Conservation (phyloP, 306 rosid species). For the Acacia crassicarpa region DNA sequence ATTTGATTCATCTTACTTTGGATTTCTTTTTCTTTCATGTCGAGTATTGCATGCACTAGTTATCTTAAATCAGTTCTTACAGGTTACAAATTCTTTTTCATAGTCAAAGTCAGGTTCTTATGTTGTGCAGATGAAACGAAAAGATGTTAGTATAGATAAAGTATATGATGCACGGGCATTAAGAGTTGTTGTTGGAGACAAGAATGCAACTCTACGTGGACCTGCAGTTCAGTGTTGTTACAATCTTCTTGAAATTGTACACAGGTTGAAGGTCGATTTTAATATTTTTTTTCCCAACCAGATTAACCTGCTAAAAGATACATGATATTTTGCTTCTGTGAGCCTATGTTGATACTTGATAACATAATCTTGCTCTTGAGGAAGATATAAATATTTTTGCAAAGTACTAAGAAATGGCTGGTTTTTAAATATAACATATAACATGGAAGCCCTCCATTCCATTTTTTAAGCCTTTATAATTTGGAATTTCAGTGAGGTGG, state of each 20-base stretch:
- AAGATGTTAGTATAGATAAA: constrained; percentile 73
- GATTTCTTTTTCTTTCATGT: background rate
- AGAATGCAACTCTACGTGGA: constrained; percentile 88
- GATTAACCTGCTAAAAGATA: constrained; percentile 1
- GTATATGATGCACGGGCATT: constrained; percentile 95
- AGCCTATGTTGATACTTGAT: background rate
- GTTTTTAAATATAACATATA: background rate
- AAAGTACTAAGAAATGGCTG: background rate
- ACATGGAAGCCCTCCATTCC: background rate
- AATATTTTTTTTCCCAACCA: background rate
- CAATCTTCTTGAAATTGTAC: constrained; percentile 85
- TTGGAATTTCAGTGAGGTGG: constrained; percentile 26
- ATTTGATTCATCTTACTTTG: constrained; percentile 19
- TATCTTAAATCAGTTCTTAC: constrained; percentile 1
- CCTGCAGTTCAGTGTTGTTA: constrained; percentile 95
- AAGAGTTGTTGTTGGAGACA: constrained; percentile 97
- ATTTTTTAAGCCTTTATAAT: constrained; percentile 8
- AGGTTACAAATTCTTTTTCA: constrained; percentile 1
- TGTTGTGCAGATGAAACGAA: constrained; percentile 76
- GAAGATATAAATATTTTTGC: background rate
- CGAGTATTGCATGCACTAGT: background rate
- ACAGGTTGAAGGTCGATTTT: constrained; percentile 52
- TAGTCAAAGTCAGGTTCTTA: constrained; percentile 31
- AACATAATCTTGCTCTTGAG: background rate
- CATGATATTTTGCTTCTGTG: constrained; percentile 9